Base-by-base conservation (phyloP, 2,329 filamentous ascomycete genomes). In the Penicillium griseofulvum region DNA sequence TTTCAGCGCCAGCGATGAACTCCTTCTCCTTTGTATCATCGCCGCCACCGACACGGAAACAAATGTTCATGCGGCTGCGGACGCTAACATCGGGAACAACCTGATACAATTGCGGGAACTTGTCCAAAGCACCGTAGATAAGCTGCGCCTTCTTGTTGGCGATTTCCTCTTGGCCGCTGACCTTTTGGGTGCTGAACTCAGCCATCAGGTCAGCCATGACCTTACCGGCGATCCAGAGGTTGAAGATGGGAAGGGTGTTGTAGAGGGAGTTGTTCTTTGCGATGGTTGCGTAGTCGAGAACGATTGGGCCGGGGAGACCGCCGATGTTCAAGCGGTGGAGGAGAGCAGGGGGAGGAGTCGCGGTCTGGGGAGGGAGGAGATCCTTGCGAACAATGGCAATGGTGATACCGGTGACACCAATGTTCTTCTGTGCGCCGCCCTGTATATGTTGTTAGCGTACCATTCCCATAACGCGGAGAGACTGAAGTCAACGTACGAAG, bases 251-350 rank as follows among this genome's bases (percentile, higher is more conserved):
- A 11, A 97, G 79, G 0, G 93, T 97, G 76, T 97, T 97, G 79
- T 97, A 97, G 28, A 97, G 81, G 65, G 89, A 94, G 78, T 96
- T 94, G 78, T 95, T 95, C 80, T 95, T 95, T 38, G 89, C 87
- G 62, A 94, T 88, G 0, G 84, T 91, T 59, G 91, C 87, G 69
- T 93, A 97, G 61, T 90, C 84, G 45, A 97, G 78, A 41, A 97
- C 83, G 17, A 90, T 83, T 2, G 93, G 91, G 0, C 71, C 71
- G 11, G 75, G 75, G 4, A 78, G 62, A 49, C 87, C 86, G 38
- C 94, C 83, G n/a, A 96, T 78, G 19, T 84, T 85, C 10, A 97
- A 83, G 56, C 86, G 80, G 56, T 91, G 83, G 68, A 97, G 78
- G 45, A 96, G 78, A 5, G 82, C 77, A 1, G 89, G 78, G 8